phyloP scores from a whole-genome alignment of 2,329 filamentous ascomycete species.

The Fusarium pseudograminearum region DNA sequence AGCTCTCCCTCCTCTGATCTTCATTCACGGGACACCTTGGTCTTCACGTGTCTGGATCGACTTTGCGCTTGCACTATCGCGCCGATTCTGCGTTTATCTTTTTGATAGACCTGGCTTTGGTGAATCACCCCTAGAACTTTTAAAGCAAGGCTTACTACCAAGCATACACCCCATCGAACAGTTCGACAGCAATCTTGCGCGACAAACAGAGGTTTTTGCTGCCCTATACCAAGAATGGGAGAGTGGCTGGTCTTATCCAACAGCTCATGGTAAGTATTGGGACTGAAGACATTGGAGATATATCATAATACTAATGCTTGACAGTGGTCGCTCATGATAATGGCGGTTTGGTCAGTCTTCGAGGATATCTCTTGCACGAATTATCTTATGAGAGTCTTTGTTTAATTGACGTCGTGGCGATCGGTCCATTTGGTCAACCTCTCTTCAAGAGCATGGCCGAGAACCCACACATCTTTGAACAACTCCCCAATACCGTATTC shows the following conservation, averaged over 20 bases:
- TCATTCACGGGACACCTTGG: slow-evolving; percentile 63
- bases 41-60: slow-evolving; percentile 56
- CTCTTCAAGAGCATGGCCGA: slow-evolving; percentile 57
- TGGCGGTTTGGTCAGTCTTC: slow-evolving; percentile 56
- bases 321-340: slow-evolving; percentile 59
- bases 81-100: slow-evolving; percentile 55
- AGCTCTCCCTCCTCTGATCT: slow-evolving; percentile 52
- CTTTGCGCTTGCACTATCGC: slow-evolving; percentile 52
- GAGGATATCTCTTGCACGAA: slow-evolving; percentile 54
- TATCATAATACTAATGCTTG: background rate
- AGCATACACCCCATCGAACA: slow-evolving; percentile 32
- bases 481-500: slow-evolving; percentile 50
- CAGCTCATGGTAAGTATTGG: slow-evolving; percentile 44
- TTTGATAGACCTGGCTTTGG: slow-evolving; percentile 62
- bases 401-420: slow-evolving; percentile 58
- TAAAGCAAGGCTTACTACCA: background rate
- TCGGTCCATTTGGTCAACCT: slow-evolving; percentile 57
- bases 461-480: slow-evolving; percentile 52
- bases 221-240: slow-evolving; percentile 55
- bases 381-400: slow-evolving; percentile 55
- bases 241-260: slow-evolving; percentile 38
- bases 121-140: slow-evolving; percentile 48
- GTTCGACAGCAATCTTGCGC: slow-evolving; percentile 53
- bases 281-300: too few species aligned
- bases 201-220: slow-evolving; percentile 54